Base-by-base conservation (phyloP, 306 rosid species). In the Castanea mollissima region DNA sequence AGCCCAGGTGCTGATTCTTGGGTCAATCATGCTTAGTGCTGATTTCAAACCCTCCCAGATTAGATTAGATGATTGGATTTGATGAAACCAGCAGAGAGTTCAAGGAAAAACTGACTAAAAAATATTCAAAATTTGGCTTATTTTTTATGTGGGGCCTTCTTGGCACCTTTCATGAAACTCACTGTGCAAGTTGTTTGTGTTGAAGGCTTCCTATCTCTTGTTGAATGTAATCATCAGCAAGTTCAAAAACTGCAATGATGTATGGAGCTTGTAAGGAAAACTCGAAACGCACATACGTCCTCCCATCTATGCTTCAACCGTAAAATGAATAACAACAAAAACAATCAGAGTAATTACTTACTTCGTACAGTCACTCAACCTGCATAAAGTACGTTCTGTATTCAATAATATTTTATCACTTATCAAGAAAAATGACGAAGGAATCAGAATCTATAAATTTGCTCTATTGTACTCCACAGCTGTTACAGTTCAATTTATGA, bases 201-300 rank as follows among this genome's bases (percentile, higher is more conserved):
- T 5, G 91, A 86, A 85, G 98, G 90, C 82, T 93, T 90, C 71
- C 81, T 78, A 93, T 93, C 83, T 90, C 92, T 76, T 85, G 81
- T 81, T 93, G 98, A 86, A 95, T 89, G 81, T 91, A 93, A 80
- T 92, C 99, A 89, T 95, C 99, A 51, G 76, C 88, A 69, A 95
- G 94, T 80, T 93, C 99, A 71, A 90, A 90, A 95, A 86, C 84
- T 92, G 97, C 79, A 95, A 87, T 68, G 97, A 90, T 20, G 98
- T 95, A 84, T 92, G 98, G 76, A 91, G 80, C 92, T 92, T 95
- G 91, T 56, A 73, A 73, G 99, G 99, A 83, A 92, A 75, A 89
- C 88, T 75, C 87, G 91, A 77, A 95, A 95, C 75, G 93, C 86
- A 87, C 97, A 86, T 80, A 95, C 80, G 76, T 92, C 97, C 78